phyloP scores from a whole-genome alignment of 345 rosid species.

The Isatis tinctoria region DNA sequence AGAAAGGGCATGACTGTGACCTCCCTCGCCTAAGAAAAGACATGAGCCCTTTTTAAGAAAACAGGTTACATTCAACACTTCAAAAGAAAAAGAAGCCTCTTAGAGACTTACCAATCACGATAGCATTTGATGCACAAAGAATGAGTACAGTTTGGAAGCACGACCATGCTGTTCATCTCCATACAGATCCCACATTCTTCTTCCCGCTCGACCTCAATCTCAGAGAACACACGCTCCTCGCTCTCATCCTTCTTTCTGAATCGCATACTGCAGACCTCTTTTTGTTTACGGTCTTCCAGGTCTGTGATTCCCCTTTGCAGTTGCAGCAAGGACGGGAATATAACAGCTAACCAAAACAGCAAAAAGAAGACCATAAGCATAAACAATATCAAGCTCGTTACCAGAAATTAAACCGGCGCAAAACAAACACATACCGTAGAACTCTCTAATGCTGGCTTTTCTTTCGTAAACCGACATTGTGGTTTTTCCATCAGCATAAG shows the following conservation, averaged over 20 bases:
- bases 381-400: not conserved
- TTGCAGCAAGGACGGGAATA: slow-evolving; percentile 78
- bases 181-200: slow-evolving; percentile 82
- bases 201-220: slow-evolving; percentile 55
- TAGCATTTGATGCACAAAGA: slow-evolving; percentile 69
- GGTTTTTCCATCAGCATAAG: slow-evolving; percentile 77
- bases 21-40: slow-evolving; percentile 46
- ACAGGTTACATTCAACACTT: not conserved
- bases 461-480: slow-evolving; percentile 84
- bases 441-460: slow-evolving; percentile 76
- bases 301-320: slow-evolving; percentile 67
- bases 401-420: not conserved
- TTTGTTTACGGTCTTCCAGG: slow-evolving; percentile 67
- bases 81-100: not conserved
- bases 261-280: slow-evolving; percentile 41
- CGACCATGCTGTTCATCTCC: slow-evolving; percentile 56
- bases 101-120: slow-evolving; percentile 50
- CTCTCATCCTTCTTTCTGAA: slow-evolving; percentile 53
- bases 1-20: slow-evolving; percentile 81
- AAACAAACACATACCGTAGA: slow-evolving; percentile 51
- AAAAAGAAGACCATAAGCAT: not conserved
- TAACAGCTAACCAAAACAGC: slow-evolving; percentile 42
- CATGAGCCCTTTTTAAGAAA: not conserved
- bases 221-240: slow-evolving; percentile 41
- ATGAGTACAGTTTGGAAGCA: slow-evolving; percentile 73